Percentiles rank a stretch among this genome's conserved stretches.
Conservation (phyloP, 805 yeast genomes). For the Candida tammaniensis region DNA sequence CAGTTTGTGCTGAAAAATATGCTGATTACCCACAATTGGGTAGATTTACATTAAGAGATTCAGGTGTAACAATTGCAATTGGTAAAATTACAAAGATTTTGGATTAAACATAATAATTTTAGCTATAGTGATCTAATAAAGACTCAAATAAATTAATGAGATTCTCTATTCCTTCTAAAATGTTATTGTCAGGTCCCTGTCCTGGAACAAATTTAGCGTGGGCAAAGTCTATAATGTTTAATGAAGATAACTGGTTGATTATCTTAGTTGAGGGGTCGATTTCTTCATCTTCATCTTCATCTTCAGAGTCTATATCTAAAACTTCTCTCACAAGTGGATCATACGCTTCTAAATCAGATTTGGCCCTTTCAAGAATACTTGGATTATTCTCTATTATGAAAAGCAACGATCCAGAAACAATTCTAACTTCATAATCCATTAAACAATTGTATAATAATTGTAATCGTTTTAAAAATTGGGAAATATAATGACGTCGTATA, state of each 20-base stretch:
- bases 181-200: constrained; percentile 67
- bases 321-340: constrained; percentile 33
- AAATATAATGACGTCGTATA: constrained; percentile 8
- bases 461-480: constrained; percentile 53
- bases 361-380: not conserved
- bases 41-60: constrained; percentile 97
- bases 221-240: constrained; percentile 85
- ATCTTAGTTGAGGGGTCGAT: constrained; percentile 24
- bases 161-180: constrained; percentile 66
- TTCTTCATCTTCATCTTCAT: constrained; percentile 37
- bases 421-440: constrained; percentile 56
- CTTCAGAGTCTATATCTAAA: constrained; percentile 17
- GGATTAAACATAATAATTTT: constrained; percentile 25
- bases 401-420: constrained; percentile 70
- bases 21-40: constrained; percentile 94
- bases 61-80: constrained; percentile 96
- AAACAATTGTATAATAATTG: constrained; percentile 66
- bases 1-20: constrained; percentile 92
- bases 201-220: constrained; percentile 69
- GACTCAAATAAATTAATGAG: constrained; percentile 46
- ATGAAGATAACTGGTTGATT: constrained; percentile 46
- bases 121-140: not conserved
- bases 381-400: constrained; percentile 70
- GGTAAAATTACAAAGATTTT: constrained; percentile 89
- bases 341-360: constrained; percentile 21